Evolutionary conservation across 1,284 basidiomycete species (phyloP).

Genomic region (Ganoderma meredithae): DNA sequence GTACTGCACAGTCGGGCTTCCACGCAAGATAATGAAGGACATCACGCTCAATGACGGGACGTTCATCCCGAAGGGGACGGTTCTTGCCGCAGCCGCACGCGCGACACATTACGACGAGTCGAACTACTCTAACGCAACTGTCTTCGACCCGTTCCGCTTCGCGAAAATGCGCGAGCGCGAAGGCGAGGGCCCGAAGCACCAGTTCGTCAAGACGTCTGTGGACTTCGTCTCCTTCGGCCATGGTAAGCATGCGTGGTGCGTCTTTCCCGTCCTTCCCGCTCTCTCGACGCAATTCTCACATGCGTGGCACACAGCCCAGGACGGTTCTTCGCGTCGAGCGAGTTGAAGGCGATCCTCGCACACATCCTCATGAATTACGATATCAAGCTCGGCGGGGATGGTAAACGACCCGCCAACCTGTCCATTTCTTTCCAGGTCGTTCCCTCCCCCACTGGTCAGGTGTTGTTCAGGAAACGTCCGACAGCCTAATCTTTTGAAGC

Average conservation of each 20-base stretch:
- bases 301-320: slow-evolving; percentile 42
- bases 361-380: slow-evolving; percentile 54
- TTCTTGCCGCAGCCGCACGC: slow-evolving; percentile 48
- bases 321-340: slow-evolving; percentile 53
- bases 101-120: slow-evolving; percentile 50
- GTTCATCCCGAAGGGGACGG: slow-evolving; percentile 50
- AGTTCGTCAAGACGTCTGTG: slow-evolving; percentile 43
- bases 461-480: slow-evolving; percentile 21
- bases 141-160: slow-evolving; percentile 56
- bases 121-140: slow-evolving; percentile 48
- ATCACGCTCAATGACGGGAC: slow-evolving; percentile 50
- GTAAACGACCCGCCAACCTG: slow-evolving; percentile 10
- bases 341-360: slow-evolving; percentile 54
- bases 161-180: slow-evolving; percentile 45
- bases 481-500: not conserved
- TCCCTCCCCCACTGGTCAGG: slow-evolving; percentile 8
- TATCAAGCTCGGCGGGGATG: slow-evolving; percentile 21
- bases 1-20: slow-evolving; percentile 23
- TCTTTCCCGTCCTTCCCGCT: slow-evolving; percentile 7
- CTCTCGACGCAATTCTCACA: not conserved
- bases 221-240: slow-evolving; percentile 27
- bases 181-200: slow-evolving; percentile 34
- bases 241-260: slow-evolving; percentile 31
- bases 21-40: slow-evolving; percentile 42
- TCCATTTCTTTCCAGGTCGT: not conserved